Conservation (phyloP, 1,284 basidiomycete genomes). For the Cerioporus squamosus region DNA sequence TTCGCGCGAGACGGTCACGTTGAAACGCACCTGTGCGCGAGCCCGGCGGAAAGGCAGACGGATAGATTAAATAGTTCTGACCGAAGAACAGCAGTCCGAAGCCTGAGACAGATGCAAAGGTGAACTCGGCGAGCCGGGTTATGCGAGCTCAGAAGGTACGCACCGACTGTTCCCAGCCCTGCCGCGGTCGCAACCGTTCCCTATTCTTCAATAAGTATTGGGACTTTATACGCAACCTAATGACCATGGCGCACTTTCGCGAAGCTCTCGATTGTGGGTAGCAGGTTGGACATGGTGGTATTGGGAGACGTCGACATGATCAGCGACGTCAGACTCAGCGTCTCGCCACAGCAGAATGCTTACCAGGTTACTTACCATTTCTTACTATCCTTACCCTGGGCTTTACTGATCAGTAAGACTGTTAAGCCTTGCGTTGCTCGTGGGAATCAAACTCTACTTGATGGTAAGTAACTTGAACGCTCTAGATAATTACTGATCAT, state of each 20-base stretch:
- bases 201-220: constrained; percentile 38
- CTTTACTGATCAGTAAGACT: no score
- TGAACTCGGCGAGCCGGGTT: not conserved
- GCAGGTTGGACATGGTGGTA: constrained; percentile 32
- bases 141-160: constrained; percentile 25
- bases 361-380: no score
- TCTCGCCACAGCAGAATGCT: no score
- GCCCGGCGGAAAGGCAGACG: constrained; percentile 83
- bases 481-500: no score
- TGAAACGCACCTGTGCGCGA: constrained; percentile 67
- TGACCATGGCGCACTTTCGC: constrained; percentile 54
- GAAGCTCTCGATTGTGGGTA: constrained; percentile 64
- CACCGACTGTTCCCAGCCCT: constrained; percentile 69
- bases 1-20: constrained; percentile 15
- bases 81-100: constrained; percentile 83
- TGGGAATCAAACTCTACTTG: no score
- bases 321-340: no score
- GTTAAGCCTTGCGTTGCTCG: no score
- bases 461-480: no score
- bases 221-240: not conserved
- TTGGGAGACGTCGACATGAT: not conserved
- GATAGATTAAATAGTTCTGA: constrained; percentile 89
- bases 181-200: constrained; percentile 72
- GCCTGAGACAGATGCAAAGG: constrained; percentile 42
- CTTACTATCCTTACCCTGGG: no score